phyloP scores from a whole-genome alignment of 495 filamentous ascomycete species.

The Cercophora samala region DNA sequence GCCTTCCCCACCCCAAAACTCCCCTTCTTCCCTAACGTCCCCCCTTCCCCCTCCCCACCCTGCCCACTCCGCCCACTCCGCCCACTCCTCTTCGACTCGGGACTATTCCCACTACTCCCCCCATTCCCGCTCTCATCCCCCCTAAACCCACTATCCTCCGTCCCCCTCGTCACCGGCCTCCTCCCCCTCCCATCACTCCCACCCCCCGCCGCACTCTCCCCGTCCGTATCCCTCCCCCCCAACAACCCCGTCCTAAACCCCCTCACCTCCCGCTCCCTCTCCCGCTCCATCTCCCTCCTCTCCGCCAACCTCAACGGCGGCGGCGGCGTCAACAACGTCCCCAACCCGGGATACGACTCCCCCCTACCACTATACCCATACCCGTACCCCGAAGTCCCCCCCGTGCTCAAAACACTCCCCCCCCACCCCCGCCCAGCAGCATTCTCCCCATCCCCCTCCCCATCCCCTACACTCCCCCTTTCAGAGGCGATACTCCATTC shows the following conservation, averaged over 20 bases:
- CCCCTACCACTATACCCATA: neutral
- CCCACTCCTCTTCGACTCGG: neutral
- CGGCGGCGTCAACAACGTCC: slow-evolving; percentile 5
- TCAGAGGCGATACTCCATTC: slow-evolving; percentile 7
- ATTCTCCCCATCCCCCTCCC: neutral
- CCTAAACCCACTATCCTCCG: neutral
- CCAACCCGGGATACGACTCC: slow-evolving; percentile 2
- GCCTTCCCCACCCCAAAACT: slow-evolving; percentile 5
- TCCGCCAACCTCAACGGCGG: neutral
- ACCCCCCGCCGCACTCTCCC: neutral
- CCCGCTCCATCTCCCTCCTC: neutral
- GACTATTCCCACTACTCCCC: neutral
- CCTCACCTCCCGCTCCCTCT: neutral
- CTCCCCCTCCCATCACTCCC: neutral
- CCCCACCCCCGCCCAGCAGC: neutral
- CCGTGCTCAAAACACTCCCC: neutral
- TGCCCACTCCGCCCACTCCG: neutral
- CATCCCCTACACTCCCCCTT: neutral
- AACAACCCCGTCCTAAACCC: neutral
- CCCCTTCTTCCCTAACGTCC: neutral
- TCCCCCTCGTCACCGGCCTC: neutral
- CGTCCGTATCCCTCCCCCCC: neutral
- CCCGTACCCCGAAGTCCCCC: neutral
- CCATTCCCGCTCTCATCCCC: neutral
- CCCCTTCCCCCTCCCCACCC: neutral